Percentiles rank a stretch among this genome's conserved stretches.
Conservation (phyloP, 164 flowering plant species). For the Tetracentron sinense region DNA sequence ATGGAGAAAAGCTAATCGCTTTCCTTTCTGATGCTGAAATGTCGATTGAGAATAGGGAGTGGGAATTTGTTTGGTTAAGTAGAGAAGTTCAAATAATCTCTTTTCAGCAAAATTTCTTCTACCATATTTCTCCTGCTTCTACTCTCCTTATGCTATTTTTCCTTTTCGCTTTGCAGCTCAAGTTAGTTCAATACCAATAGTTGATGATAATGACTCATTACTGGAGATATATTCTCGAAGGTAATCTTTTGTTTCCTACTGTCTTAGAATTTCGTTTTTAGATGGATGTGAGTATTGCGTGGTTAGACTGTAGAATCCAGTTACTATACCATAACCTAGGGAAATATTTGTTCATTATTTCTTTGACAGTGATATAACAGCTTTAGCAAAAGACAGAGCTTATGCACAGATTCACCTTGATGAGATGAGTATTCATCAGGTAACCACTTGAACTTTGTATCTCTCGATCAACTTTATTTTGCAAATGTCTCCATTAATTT, state of each 20-base stretch:
- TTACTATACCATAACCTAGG: not conserved
- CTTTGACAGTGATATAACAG: conserved; percentile 55
- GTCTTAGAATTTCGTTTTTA: not conserved
- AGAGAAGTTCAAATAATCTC: not conserved
- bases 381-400: conserved; percentile 63
- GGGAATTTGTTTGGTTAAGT: not conserved
- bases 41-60: not conserved
- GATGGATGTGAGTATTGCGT: no score
- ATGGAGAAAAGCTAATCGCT: no score
- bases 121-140: not conserved
- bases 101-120: not conserved
- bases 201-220: conserved; percentile 81
- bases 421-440: conserved; percentile 67
- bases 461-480: not conserved
- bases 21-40: no score
- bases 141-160: conserved; percentile 1
- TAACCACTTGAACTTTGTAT: no score
- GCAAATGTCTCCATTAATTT: no score
- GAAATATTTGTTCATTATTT: conserved; percentile 12
- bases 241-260: conserved; percentile 28
- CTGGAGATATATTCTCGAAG: conserved; percentile 86
- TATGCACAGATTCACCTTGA: conserved; percentile 58
- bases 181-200: conserved; percentile 91
- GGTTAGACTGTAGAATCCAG: conserved; percentile 1
- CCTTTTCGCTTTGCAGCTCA: conserved; percentile 48